Conservation (phyloP, 495 filamentous ascomycete species). For the Xylaria palmicola region DNA sequence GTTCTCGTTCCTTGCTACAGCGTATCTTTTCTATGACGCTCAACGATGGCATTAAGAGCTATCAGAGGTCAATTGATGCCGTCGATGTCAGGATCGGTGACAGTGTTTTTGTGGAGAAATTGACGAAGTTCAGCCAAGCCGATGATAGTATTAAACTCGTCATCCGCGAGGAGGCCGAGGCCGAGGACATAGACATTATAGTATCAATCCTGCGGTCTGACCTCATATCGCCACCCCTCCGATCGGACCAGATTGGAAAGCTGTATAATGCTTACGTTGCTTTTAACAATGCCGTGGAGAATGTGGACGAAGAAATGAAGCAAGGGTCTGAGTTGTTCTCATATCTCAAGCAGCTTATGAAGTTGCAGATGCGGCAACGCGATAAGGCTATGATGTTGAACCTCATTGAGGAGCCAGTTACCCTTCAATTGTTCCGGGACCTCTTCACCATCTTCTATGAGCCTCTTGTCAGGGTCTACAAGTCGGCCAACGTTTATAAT, state of each 20-base stretch:
- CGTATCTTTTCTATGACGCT: constrained; percentile 89
- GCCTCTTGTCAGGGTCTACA: constrained; percentile 93
- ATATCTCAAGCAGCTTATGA: constrained; percentile 90
- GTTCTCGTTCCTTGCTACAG: constrained; percentile 84
- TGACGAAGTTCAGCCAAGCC: constrained; percentile 73
- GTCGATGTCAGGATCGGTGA: constrained; percentile 75
- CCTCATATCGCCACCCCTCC: constrained; percentile 65
- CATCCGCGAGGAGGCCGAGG: constrained; percentile 67
- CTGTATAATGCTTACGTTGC: constrained; percentile 95
- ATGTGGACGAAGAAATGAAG: constrained; percentile 84
- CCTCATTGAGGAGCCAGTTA: constrained; percentile 93
- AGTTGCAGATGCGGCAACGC: constrained; percentile 84
- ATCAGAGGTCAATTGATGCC: constrained; percentile 82
- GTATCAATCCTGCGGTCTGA: constrained; percentile 80
- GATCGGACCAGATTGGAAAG: constrained; percentile 69
- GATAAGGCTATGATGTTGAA: constrained; percentile 97
- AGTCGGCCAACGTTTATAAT: constrained; percentile 97
- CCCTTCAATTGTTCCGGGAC: constrained; percentile 88
- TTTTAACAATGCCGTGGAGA: constrained; percentile 91
- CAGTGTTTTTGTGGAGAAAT: constrained; percentile 72
- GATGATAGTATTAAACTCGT: constrained; percentile 70
- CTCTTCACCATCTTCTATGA: constrained; percentile 99
- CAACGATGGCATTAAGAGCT: constrained; percentile 79
- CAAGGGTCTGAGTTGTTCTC: constrained; percentile 88
- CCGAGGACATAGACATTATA: constrained; percentile 75